A percentile compares a stretch with the other conserved stretches of the same genome.
Evolutionary conservation across 495 filamentous ascomycete species (phyloP).

Genomic region (Amphirosellinia nigrospora): DNA sequence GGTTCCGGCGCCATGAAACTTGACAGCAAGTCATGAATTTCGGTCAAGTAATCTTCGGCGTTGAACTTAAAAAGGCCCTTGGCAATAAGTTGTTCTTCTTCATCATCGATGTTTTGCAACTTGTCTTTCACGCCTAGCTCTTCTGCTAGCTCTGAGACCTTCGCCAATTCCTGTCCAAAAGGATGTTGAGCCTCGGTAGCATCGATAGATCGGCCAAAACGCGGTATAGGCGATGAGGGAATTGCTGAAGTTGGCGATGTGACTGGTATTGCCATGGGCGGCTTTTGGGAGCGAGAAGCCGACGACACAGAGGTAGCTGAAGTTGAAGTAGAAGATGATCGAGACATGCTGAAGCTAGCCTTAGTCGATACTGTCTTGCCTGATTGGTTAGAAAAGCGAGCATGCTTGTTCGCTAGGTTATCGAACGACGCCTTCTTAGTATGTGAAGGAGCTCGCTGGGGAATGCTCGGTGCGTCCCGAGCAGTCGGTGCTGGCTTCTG

Average conservation of each 20-base stretch:
- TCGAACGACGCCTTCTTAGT: slow-evolving; percentile 70
- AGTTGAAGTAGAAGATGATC: slow-evolving; percentile 56
- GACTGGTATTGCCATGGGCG: slow-evolving; percentile 32
- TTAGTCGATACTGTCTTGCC: slow-evolving; percentile 50
- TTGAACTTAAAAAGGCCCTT: slow-evolving; percentile 76
- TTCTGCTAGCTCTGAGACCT: slow-evolving; percentile 82
- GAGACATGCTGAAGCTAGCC: slow-evolving; percentile 52
- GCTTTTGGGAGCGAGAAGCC: slow-evolving; percentile 43
- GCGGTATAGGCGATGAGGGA: slow-evolving; percentile 42
- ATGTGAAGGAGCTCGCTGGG: slow-evolving; percentile 78
- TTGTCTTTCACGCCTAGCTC: slow-evolving; percentile 74
- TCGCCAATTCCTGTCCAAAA: slow-evolving; percentile 76
- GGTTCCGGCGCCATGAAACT: slow-evolving; percentile 44
- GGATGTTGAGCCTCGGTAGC: slow-evolving; percentile 51
- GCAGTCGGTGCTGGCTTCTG: slow-evolving; percentile 43
- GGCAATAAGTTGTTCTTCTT: slow-evolving; percentile 68
- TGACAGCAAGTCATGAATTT: slow-evolving; percentile 73
- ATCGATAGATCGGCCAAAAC: slow-evolving; percentile 34
- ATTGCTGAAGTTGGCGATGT: slow-evolving; percentile 38
- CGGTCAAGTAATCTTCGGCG: slow-evolving; percentile 81
- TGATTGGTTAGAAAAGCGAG: slow-evolving; percentile 58
- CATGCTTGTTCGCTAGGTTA: slow-evolving; percentile 65
- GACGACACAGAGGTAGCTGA: slow-evolving; percentile 48
- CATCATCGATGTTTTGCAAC: slow-evolving; percentile 69
- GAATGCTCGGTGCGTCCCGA: slow-evolving; percentile 67